These are phyloP conservation scores for Trichomonas vaginalis DNA, from an alignment of 208 protist genomes.

Conservation along the genomic window DNA sequence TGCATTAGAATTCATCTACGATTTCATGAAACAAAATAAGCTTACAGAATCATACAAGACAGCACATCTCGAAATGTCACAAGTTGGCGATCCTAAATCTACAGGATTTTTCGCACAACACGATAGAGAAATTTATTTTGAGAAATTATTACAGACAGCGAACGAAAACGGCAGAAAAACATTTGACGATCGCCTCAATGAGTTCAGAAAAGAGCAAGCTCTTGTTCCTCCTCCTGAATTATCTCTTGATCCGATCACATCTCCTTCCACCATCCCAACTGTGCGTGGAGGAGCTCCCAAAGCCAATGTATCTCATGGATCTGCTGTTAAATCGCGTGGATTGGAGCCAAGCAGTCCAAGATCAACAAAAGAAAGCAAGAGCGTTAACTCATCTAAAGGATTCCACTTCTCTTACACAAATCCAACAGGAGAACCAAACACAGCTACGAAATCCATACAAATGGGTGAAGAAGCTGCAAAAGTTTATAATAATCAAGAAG, in stretches of 20 bases:
- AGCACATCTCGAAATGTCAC: neutral
- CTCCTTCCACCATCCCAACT: neutral
- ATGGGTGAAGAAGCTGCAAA: neutral
- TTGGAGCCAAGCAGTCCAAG: neutral
- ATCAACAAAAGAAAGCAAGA: neutral
- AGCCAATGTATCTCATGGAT: neutral
- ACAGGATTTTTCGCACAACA: neutral
- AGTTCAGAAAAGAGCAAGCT: neutral
- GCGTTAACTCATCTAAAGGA: neutral
- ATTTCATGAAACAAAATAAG: neutral
- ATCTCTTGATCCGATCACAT: neutral
- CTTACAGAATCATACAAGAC: neutral
- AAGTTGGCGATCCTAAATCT: neutral
- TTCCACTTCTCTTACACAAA: neutral
- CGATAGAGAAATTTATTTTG: neutral
- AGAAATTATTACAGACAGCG: neutral
- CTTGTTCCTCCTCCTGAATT: neutral
- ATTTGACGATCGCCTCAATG: neutral
- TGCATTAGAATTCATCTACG: neutral
- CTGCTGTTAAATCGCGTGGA: neutral
- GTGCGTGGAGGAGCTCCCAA: neutral
- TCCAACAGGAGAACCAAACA: neutral
- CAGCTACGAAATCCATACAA: neutral
- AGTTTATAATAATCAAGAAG: neutral
- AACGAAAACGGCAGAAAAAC: neutral